Conservation (phyloP, 1,284 basidiomycete genomes). For the Leccinum fallax region DNA sequence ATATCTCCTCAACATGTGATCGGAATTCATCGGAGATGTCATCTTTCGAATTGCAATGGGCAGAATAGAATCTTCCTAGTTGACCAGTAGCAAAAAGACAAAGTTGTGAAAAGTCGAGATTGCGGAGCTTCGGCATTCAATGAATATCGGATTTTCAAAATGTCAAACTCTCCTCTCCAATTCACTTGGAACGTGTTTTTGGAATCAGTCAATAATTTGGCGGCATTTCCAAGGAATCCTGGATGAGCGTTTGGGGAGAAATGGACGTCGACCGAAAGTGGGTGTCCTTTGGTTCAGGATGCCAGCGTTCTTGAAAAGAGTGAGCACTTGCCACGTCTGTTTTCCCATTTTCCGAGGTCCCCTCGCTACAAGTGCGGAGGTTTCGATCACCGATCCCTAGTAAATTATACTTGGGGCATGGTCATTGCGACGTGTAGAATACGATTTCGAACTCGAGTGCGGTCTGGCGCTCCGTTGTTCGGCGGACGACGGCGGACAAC, state of each 20-base stretch:
- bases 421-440: neutral
- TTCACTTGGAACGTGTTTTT: neutral
- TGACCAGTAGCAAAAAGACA: neutral
- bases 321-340: neutral
- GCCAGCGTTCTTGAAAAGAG: neutral
- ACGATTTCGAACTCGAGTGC: neutral
- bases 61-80: neutral
- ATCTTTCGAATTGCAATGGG: neutral
- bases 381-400: neutral
- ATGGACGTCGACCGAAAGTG: neutral
- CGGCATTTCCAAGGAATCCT: neutral
- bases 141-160: neutral
- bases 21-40: neutral
- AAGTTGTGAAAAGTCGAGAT: neutral
- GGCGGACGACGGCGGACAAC: too few species aligned
- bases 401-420: neutral
- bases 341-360: neutral
- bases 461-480: neutral
- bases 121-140: neutral
- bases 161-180: neutral
- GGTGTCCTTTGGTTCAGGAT: neutral
- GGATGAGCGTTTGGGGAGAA: neutral
- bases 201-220: neutral
- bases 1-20: neutral
- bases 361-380: neutral